Evolutionary conservation across 768 basidiomycete species (phyloP).

Genomic region (Lentinus brumalis): DNA sequence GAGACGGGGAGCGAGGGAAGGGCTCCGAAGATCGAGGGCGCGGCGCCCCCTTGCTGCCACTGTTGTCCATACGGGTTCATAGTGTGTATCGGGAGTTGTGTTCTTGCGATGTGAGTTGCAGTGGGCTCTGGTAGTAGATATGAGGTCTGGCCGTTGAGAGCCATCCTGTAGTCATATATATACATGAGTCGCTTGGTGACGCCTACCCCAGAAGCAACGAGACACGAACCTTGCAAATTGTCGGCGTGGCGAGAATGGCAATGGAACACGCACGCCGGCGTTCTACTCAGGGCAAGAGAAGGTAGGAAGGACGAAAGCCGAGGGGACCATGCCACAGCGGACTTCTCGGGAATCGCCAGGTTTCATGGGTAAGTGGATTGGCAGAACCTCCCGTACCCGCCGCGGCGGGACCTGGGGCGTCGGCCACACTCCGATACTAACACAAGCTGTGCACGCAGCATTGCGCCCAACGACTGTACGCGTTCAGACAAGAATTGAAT

Average conservation of each 20-base stretch:
- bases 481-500: no score
- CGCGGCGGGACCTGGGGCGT: background rate
- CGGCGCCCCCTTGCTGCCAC: constrained; percentile 23
- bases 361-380: background rate
- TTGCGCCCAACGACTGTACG: background rate
- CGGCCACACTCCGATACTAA: background rate
- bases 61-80: constrained; percentile 32
- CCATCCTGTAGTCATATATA: background rate
- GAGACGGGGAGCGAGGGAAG: constrained; percentile 49
- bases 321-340: background rate
- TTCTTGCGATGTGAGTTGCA: background rate
- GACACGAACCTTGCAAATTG: background rate
- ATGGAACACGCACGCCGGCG: background rate
- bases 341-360: background rate
- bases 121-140: background rate
- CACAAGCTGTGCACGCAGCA: background rate
- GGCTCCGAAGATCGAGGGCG: constrained; percentile 63
- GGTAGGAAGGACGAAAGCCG: background rate
- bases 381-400: background rate
- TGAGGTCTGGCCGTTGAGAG: background rate
- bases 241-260: no score
- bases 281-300: background rate
- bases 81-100: background rate
- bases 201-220: background rate
- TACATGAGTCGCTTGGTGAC: background rate